Base-by-base conservation (phyloP, 1,284 basidiomycete genomes). In the Cryptococcus sp. region DNA sequence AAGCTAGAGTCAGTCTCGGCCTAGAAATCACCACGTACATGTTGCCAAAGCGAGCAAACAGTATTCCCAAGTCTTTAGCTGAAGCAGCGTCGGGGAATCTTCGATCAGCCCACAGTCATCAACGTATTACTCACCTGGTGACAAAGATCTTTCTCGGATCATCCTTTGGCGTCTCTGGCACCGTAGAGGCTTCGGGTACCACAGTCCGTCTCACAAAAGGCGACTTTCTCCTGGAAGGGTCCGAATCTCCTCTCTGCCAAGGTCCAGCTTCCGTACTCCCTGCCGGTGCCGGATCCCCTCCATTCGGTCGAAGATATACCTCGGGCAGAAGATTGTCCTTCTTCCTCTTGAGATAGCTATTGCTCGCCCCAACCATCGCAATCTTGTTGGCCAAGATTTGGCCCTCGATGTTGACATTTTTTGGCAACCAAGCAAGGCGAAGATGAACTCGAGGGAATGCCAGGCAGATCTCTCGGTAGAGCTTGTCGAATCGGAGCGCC, bases 11-110 rank as follows among this genome's bases (percentile, higher is more conserved):
- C 25, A 62, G 52, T n/a, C n/a, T n/a, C 38, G 14, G 24, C 14
- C 14, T 3, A 28, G 12, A 21, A 42, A 18, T 28, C 11, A 0
- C 32, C 1, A 60, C 69, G 62, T 48, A 71, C 71, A 73, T 68
- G 26, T 68, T 57, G 11, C 71, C 71, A 49, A 65, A 73, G 45
- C 72, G 68, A 1, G 67, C 68, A 41, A 73, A 72, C 5, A 73
- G 47, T 11, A 72, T 69, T 6, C 69, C 71, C 3, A 73, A 51
- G 43, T 73, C 71, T 49, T 66, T 66, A 0, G 70, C 67, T 4
- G 65, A 63, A 2, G 59, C 63, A 2, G 54, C 47, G 7, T 62
- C 60, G 2, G 70, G 70, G 50, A 73, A 72, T 35, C 71, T 73
- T 41, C 2, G 12, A 44, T 48, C 16, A 39, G 14, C 37, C 4